Conservation (phyloP, 2,329 filamentous ascomycete species). For the Cercospora sesami region DNA sequence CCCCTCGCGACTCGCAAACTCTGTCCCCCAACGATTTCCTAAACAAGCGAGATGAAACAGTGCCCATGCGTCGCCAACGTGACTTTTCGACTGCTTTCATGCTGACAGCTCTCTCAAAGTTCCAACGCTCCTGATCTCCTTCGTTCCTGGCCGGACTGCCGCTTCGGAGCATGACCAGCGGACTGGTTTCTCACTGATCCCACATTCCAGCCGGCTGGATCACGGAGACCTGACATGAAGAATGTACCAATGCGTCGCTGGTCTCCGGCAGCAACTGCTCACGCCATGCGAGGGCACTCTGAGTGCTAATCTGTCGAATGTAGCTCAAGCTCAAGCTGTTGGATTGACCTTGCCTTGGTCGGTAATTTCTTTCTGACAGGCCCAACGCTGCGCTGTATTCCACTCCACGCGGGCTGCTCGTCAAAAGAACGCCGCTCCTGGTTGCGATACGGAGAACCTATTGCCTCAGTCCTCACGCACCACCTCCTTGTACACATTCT, state of each 20-base stretch:
- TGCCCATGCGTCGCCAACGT: background rate
- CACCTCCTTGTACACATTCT: constrained; percentile 2
- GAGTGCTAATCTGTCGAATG: background rate
- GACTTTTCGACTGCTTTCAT: background rate
- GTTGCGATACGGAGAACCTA: background rate
- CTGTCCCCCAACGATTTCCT: background rate
- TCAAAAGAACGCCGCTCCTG: constrained; percentile 5
- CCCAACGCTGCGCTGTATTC: constrained; percentile 17
- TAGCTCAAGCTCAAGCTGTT: constrained; percentile 10
- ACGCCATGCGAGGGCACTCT: constrained; percentile 29
- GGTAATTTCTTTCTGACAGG: constrained; percentile 21
- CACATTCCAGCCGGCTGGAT: constrained; percentile 30
- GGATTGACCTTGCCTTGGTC: constrained; percentile 13
- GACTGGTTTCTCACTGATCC: background rate
- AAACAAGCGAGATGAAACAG: constrained; percentile 4
- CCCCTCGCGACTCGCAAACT: background rate
- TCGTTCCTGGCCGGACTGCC: background rate
- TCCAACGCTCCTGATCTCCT: background rate
- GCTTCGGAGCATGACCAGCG: background rate
- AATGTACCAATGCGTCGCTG: constrained; percentile 24
- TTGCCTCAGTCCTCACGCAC: background rate
- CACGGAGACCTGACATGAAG: constrained; percentile 21
- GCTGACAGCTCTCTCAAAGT: constrained; percentile 1
- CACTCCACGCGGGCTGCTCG: constrained; percentile 2
- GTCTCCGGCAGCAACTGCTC: constrained; percentile 12